A percentile compares a stretch with the other conserved stretches of the same genome.
Conservation (phyloP, 768 basidiomycete species). For the Rhodosporidiobolus odoratus region DNA sequence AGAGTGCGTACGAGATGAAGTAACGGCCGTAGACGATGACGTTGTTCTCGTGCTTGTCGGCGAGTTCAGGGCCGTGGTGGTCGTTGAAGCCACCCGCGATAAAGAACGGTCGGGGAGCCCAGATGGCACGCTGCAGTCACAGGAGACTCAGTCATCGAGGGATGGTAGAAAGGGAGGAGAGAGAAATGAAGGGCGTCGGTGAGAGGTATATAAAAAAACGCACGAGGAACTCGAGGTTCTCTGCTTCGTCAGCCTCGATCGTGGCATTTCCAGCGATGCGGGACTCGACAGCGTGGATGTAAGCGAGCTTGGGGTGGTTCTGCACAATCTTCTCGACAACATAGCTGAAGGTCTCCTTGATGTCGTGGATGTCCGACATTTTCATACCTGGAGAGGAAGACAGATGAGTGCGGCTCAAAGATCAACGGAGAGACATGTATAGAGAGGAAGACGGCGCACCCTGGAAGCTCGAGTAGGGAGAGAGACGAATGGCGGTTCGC, state of each 20-base stretch:
- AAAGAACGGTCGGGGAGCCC: constrained; percentile 33
- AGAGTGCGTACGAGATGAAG: constrained; percentile 26
- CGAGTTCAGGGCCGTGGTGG: constrained; percentile 2
- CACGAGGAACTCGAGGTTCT: constrained; percentile 35
- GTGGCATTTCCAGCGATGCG: constrained; percentile 29
- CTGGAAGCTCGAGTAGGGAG: constrained; percentile 47
- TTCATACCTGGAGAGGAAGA: constrained; percentile 31
- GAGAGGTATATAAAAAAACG: background rate
- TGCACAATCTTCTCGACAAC: constrained; percentile 54
- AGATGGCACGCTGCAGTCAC: constrained; percentile 24
- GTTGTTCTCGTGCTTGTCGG: constrained; percentile 22
- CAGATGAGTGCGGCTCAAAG: background rate
- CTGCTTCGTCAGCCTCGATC: background rate
- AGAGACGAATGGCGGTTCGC: constrained; percentile 55
- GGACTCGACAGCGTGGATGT: constrained; percentile 55
- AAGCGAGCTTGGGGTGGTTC: constrained; percentile 50
- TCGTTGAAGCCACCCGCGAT: constrained; percentile 32
- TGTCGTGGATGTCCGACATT: constrained; percentile 30
- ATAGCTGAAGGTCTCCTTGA: constrained; percentile 46
- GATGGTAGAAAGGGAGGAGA: background rate
- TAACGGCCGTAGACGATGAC: constrained; percentile 35
- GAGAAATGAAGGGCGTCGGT: background rate
- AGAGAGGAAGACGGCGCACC: background rate
- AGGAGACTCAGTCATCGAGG: no score
- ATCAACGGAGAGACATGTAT: background rate